Evolutionary conservation across 805 yeast species (phyloP), one percentile per base, ranked within the genome.

Genomic region (Wickerhamiella vanderwaltii): DNA sequence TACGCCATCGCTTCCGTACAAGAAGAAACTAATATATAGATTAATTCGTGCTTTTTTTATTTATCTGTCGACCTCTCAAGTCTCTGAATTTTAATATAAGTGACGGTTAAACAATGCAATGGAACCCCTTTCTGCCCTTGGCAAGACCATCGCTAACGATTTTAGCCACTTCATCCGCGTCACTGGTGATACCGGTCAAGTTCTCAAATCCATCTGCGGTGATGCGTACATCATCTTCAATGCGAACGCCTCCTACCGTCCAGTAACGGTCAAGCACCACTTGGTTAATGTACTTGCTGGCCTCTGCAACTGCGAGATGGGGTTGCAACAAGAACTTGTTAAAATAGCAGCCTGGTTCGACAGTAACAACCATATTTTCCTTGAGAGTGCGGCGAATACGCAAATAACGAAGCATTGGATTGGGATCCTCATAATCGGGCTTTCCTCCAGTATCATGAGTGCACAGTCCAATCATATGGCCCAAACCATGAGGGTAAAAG

Each of bases 231-330:
- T 88, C 96, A 57, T 88, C 98, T 61, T 88, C 98, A 44, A 88
- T 85, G 60, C 98, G 75, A 5, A 88, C 95, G 34, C 98, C 98
- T n/a, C 98, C 98, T 43, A 91, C 74, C 50, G 79, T 73, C 79
- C 80, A 73, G 61, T 86, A 88, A 53, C 73, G 77, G 43, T 82
- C 76, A 47, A 88, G 65, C 5, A 80, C 75, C 0, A 72, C 75
- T 48, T 61, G 58, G 53, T 85, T 68, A 44, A 88, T 77, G 59
- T 64, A 81, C 52, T 73, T 73, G 26, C 61, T 48, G 51, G 73
- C 72, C 35, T 61, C 60, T 32, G 61, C 60, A 12, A 57, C 52
- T 3, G 56, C 53, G 11, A 48, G 46, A 7, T 73, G 72, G 24
- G 79, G 75, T 39, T 79, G 75, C 35, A 91, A 65, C 54, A 88